These are phyloP conservation scores for Colletotrichum camelliae DNA, from an alignment of 2,329 filamentous ascomycete species.

Conservation along the genomic window DNA sequence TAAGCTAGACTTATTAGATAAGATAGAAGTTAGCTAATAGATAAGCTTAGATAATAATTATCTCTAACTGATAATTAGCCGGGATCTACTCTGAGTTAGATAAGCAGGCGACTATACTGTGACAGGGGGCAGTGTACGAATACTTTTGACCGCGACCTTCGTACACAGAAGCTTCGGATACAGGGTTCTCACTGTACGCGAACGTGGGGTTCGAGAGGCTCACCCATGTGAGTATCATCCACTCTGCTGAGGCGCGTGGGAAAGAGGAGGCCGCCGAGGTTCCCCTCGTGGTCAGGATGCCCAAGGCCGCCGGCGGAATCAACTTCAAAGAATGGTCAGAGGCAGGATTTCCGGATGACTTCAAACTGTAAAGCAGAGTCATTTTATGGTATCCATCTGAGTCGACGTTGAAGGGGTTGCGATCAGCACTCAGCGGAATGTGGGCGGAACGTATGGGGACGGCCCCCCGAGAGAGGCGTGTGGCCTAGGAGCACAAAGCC, in stretches of 20 bases:
- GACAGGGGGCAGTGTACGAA: too few species aligned
- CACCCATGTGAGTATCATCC: background rate
- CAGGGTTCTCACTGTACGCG: constrained; percentile 44
- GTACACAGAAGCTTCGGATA: constrained; percentile 49
- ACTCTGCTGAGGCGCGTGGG: constrained; percentile 29
- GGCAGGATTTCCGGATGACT: background rate
- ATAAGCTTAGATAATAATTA: too few species aligned
- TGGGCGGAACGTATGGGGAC: background rate
- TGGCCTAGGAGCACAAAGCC: background rate
- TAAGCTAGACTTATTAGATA: too few species aligned
- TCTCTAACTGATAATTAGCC: too few species aligned
- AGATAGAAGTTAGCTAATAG: too few species aligned
- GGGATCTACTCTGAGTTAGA: too few species aligned
- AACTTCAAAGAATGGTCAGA: constrained; percentile 37
- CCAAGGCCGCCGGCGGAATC: constrained; percentile 32
- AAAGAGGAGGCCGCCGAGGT: constrained; percentile 39
- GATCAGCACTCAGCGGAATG: background rate
- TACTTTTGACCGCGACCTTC: too few species aligned
- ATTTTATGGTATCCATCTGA: background rate
- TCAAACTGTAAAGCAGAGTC: background rate
- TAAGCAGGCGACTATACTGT: too few species aligned
- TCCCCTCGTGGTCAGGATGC: constrained; percentile 46
- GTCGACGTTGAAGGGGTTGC: rapidly evolving
- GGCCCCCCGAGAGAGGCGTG: rapidly evolving
- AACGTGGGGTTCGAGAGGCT: background rate